These are phyloP conservation scores for Trichomonascaceae sp. DNA, from an alignment of 1,139 yeast species.

Conservation along the genomic window DNA sequence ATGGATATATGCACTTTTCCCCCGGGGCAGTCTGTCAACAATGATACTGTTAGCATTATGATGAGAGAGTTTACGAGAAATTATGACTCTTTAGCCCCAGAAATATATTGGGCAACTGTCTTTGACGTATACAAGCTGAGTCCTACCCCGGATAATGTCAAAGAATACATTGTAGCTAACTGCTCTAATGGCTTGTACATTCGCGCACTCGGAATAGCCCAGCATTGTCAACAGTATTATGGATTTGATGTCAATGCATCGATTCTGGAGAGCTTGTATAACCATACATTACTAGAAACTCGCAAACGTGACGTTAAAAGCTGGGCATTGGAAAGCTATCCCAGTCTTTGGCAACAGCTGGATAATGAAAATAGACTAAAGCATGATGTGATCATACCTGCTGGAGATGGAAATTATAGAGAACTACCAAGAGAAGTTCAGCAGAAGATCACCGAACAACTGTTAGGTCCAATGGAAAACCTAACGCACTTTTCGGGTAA, in stretches of 20 bases:
- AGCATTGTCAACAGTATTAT: constrained; percentile 43
- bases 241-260: constrained; percentile 47
- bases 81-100: constrained; percentile 50
- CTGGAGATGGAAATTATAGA: constrained; percentile 10
- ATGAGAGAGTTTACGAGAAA: constrained; percentile 55
- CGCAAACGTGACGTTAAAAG: constrained; percentile 43
- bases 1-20: constrained; percentile 51
- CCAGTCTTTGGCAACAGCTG: constrained; percentile 44
- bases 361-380: constrained; percentile 37
- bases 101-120: constrained; percentile 59
- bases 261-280: constrained; percentile 52
- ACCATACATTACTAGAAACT: constrained; percentile 49
- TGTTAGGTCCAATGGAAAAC: constrained; percentile 3
- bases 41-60: constrained; percentile 67
- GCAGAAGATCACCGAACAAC: constrained; percentile 1
- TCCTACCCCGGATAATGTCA: constrained; percentile 52
- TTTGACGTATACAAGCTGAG: constrained; percentile 45
- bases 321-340: constrained; percentile 49
- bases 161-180: constrained; percentile 65
- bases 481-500: not conserved
- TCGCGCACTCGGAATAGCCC: constrained; percentile 51
- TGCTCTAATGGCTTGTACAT: constrained; percentile 61
- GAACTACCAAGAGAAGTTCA: constrained; percentile 6
- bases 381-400: constrained; percentile 15
- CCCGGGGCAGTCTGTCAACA: constrained; percentile 45